Evolutionary conservation across 768 basidiomycete genomes (phyloP).

Genomic region (Psilocybe azurescens): DNA sequence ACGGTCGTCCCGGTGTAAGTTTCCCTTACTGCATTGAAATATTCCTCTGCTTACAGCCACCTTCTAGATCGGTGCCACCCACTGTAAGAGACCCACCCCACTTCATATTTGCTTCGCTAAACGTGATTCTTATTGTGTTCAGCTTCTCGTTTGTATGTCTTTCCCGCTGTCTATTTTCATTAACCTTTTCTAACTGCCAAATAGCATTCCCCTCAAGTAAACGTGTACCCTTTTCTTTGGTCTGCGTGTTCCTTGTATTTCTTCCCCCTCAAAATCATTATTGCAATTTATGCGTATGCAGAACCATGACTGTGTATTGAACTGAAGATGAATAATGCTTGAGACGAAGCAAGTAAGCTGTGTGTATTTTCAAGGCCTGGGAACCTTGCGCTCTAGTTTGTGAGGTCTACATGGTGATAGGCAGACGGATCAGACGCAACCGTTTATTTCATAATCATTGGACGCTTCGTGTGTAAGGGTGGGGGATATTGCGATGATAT

Average conservation of each 20-base stretch:
- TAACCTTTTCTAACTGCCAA: slow-evolving; percentile 22
- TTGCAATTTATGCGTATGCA: slow-evolving; percentile 31
- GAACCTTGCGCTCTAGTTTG: neutral
- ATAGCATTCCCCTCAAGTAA: slow-evolving; percentile 96
- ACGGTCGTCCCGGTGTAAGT: slow-evolving; percentile 98
- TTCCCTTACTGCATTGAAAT: neutral
- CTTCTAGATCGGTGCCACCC: slow-evolving; percentile 83
- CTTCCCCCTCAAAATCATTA: slow-evolving; percentile 29
- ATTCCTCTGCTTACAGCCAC: slow-evolving; percentile 19
- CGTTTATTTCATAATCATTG: slow-evolving; percentile 3
- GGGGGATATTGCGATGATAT: too few relatives aligned
- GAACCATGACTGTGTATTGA: slow-evolving; percentile 3
- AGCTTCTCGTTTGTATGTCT: slow-evolving; percentile 79
- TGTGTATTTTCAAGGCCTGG: neutral
- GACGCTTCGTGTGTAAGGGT: neutral
- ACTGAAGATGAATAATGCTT: neutral
- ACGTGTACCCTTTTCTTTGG: slow-evolving; percentile 21
- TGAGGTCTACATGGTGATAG: neutral
- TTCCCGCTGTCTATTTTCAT: neutral
- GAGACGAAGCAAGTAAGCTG: neutral
- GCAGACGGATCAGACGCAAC: slow-evolving; percentile 10
- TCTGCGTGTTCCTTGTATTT: slow-evolving; percentile 26
- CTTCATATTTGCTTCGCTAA: slow-evolving; percentile 14
- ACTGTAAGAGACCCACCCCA: slow-evolving; percentile 59
- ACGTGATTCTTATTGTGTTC: slow-evolving; percentile 13